Percentiles rank a stretch among this genome's conserved stretches.
Conservation (phyloP, 768 basidiomycete species). For the Leccinum truebloodii region DNA sequence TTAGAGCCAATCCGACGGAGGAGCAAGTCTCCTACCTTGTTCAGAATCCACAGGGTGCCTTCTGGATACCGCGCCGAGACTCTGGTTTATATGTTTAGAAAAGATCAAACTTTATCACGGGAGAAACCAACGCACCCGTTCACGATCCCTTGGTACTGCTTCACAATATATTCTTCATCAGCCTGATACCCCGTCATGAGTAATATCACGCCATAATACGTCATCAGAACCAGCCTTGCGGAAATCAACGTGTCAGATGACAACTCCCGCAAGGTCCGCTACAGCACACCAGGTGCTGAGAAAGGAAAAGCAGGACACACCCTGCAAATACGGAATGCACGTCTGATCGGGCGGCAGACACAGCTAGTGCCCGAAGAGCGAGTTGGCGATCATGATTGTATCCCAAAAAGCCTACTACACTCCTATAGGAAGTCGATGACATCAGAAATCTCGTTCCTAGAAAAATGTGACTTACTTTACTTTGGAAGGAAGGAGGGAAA, state of each 20-base stretch:
- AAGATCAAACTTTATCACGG: background rate
- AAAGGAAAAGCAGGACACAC: constrained; percentile 38
- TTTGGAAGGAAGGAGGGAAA: constrained; percentile 72
- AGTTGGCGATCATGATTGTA: constrained; percentile 71
- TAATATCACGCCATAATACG: constrained; percentile 72
- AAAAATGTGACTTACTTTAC: constrained; percentile 49
- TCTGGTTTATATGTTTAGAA: constrained; percentile 31
- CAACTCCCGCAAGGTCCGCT: background rate
- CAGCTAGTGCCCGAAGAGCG: constrained; percentile 66
- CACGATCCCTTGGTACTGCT: constrained; percentile 63
- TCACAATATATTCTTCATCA: constrained; percentile 62
- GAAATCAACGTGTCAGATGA: constrained; percentile 3
- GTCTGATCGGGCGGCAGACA: constrained; percentile 66
- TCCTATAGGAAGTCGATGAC: constrained; percentile 38
- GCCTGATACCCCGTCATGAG: constrained; percentile 76
- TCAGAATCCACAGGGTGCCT: constrained; percentile 74
- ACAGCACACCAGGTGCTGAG: background rate
- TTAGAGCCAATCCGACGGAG: background rate
- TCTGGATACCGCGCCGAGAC: constrained; percentile 59
- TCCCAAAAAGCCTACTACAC: constrained; percentile 73
- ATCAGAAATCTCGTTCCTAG: background rate
- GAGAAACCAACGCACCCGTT: constrained; percentile 47
- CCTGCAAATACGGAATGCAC: constrained; percentile 79
- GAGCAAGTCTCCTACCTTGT: constrained; percentile 45
- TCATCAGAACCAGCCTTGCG: constrained; percentile 74